Evolutionary conservation across 1,284 basidiomycete genomes (phyloP).

Genomic region (Cryptococcus neoformans): DNA sequence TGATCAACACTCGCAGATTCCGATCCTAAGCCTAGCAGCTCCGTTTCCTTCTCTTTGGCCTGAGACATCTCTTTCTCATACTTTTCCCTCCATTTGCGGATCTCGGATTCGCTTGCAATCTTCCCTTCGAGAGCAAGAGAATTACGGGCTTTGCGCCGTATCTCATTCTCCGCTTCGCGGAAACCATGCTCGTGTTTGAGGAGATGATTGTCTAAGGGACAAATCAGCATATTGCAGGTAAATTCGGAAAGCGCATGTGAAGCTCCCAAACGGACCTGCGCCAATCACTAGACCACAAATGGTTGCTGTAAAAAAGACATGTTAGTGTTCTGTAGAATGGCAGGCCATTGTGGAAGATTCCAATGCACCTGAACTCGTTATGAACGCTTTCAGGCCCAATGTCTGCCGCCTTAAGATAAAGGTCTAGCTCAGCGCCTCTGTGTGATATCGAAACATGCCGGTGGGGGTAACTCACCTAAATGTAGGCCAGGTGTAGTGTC

Average conservation of each 20-base stretch:
- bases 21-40: neutral
- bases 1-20: too few relatives aligned
- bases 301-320: constrained; percentile 50
- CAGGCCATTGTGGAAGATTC: neutral
- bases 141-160: constrained; percentile 68
- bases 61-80: constrained; percentile 36
- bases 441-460: too few relatives aligned
- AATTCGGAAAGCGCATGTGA: neutral
- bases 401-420: constrained; percentile 62
- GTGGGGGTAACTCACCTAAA: constrained; percentile 58
- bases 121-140: constrained; percentile 70
- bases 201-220: constrained; percentile 62
- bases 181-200: constrained; percentile 65
- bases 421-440: too few relatives aligned
- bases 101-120: constrained; percentile 76
- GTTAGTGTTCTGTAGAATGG: neutral
- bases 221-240: neutral
- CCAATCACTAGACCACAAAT: constrained; percentile 68
- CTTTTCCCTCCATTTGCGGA: constrained; percentile 68
- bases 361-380: constrained; percentile 36
- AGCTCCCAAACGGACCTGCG: constrained; percentile 41
- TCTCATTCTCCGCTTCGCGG: constrained; percentile 62
- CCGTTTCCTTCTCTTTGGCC: constrained; percentile 9
- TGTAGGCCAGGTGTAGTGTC: constrained; percentile 70
- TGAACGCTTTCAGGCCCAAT: constrained; percentile 72